phyloP scores from a whole-genome alignment of 768 basidiomycete genomes.

The Termitomyces eurrhizus region DNA sequence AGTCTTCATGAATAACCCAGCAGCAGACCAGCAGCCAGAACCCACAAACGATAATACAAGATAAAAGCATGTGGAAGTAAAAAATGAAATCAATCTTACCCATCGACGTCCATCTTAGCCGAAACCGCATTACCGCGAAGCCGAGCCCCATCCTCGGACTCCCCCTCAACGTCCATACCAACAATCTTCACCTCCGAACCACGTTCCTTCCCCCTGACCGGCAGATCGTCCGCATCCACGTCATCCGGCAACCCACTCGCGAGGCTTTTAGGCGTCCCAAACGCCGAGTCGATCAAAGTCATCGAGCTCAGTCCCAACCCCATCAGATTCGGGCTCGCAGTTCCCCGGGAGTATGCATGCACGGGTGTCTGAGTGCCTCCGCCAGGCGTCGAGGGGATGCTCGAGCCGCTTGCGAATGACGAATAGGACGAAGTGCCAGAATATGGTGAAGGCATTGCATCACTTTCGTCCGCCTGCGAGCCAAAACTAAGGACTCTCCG shows the following conservation, averaged over 20 bases:
- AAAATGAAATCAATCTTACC: neutral
- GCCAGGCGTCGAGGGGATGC: constrained; percentile 32
- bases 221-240: constrained; percentile 6
- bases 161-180: constrained; percentile 18
- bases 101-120: constrained; percentile 28
- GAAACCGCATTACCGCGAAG: constrained; percentile 6
- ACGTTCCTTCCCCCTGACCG: constrained; percentile 14
- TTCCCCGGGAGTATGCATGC: constrained; percentile 5
- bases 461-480: constrained; percentile 19
- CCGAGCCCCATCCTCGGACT: constrained; percentile 8
- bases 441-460: constrained; percentile 21
- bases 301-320: constrained; percentile 22
- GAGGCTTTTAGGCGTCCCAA: constrained; percentile 22
- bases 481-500: constrained; percentile 13
- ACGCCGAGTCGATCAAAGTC: constrained; percentile 15
- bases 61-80: neutral
- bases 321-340: constrained; percentile 26
- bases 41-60: no score
- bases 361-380: constrained; percentile 20
- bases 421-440: constrained; percentile 26
- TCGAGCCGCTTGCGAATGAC: constrained; percentile 23
- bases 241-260: constrained; percentile 19
- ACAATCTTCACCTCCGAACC: constrained; percentile 25
- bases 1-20: neutral
- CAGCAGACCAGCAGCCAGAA: no score